These are phyloP conservation scores for Lobosporangium transversale DNA, from an alignment of 192 early-diverging fungal genomes.

Conservation along the genomic window DNA sequence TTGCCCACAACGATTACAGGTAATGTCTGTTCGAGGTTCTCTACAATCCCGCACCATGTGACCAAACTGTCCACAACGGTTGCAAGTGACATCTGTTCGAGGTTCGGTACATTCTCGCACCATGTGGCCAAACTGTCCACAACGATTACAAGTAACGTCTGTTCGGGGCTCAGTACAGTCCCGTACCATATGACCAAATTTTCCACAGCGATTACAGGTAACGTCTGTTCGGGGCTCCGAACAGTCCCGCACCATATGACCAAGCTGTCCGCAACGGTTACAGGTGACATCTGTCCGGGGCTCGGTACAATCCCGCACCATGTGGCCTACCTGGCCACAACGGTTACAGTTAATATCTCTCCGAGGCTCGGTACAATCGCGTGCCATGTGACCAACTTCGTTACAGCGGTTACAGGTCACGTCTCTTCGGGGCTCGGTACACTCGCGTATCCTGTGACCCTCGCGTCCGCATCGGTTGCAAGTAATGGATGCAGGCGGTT, in stretches of 20 bases:
- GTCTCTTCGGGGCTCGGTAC: constrained; percentile 46
- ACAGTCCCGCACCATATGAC: constrained; percentile 31
- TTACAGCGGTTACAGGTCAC: constrained; percentile 53
- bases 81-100: constrained; percentile 24
- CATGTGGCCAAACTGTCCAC: constrained; percentile 58
- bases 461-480: constrained; percentile 27
- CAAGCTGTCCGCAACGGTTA: constrained; percentile 14
- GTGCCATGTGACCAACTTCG: constrained; percentile 55
- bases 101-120: constrained; percentile 52
- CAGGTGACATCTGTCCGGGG: constrained; percentile 5
- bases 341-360: constrained; percentile 29
- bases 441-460: constrained; percentile 28
- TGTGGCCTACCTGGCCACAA: constrained; percentile 51
- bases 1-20: constrained; percentile 17
- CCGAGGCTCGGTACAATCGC: constrained; percentile 49
- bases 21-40: constrained; percentile 4
- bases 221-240: background rate
- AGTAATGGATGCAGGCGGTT: constrained; percentile 17
- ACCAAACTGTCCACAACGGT: constrained; percentile 35
- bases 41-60: constrained; percentile 59
- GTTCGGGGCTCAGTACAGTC: constrained; percentile 45
- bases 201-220: constrained; percentile 38
- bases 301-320: constrained; percentile 53
- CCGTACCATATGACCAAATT: constrained; percentile 57
- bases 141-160: constrained; percentile 57